A percentile compares a stretch with the other conserved stretches of the same genome.
These are phyloP conservation scores for Mycena capillaripes DNA, from an alignment of 768 basidiomycete species.

Conservation along the genomic window DNA sequence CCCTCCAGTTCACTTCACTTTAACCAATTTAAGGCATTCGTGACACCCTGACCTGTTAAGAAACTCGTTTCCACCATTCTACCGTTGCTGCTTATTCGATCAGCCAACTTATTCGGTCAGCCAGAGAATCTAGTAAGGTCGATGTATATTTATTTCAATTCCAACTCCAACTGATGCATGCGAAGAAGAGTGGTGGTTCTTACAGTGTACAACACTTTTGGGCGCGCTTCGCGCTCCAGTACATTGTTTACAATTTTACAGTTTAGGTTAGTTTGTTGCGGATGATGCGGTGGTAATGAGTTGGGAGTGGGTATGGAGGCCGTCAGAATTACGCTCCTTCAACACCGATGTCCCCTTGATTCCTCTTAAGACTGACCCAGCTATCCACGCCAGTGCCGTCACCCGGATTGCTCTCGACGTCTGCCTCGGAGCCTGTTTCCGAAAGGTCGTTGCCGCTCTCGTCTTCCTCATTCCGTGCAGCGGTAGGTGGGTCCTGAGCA, in stretches of 20 bases:
- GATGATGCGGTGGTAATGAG: not conserved
- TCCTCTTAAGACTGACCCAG: constrained; percentile 75
- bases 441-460: constrained; percentile 38
- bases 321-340: constrained; percentile 5
- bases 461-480: constrained; percentile 21
- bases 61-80: no score
- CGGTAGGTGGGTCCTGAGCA: constrained; percentile 27
- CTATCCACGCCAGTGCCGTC: constrained; percentile 70
- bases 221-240: not conserved
- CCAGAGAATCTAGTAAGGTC: no score
- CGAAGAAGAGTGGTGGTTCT: constrained; percentile 20
- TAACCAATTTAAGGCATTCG: no score
- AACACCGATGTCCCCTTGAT: not conserved
- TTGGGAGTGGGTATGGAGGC: not conserved
- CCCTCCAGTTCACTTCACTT: no score
- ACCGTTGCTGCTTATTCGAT: no score
- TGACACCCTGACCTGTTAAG: no score
- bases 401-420: constrained; percentile 74
- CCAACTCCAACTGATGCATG: constrained; percentile 1
- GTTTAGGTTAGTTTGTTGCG: constrained; percentile 5
- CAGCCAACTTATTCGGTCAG: no score
- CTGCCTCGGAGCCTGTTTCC: constrained; percentile 74
- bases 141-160: not conserved
- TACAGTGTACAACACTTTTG: constrained; percentile 21
- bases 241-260: no score